Evolutionary conservation across 1,284 basidiomycete species (phyloP), one percentile per base, ranked within the genome.

Genomic region (Ustilago esculenta): DNA sequence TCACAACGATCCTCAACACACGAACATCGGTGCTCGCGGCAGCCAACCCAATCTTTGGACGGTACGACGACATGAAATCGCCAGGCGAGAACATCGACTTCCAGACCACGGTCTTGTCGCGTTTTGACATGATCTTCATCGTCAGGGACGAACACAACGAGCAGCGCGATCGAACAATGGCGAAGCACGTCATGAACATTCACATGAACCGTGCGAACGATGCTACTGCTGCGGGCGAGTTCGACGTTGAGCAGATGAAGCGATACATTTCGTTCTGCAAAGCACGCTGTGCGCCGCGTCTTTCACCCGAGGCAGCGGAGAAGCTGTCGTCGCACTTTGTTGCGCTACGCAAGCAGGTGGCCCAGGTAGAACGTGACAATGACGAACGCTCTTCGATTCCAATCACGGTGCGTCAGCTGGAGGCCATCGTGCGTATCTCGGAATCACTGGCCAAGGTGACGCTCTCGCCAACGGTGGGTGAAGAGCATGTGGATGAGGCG

Each of bases 41-140:
- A 3, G 96, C 96, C 10, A 99, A 99, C 84, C 96, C 96, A 1
- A 94, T 99, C 11, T 98, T 95, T 86, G 96, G 96, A 46, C 87
- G 96, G 54, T 99, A 98, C 81, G 94, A 99, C 81, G 96, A 98
- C 82, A 94, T 93, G 72, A 89, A 93, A 78, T 94, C 91, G 81
- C 94, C 96, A 7, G 95, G 96, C 78, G 96, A 97, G 86, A 97
- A 97, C 81, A 97, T 97, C 60, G 94, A 97, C 82, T 97, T 97
- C 83, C 94, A 98, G 84, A 98, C 96, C 2, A 98, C 96, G 1
- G 97, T 99, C 78, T 83, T 99, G 83, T 97, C 93, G 49, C 90
- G 96, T 65, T 99, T 99, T 83, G 96, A 99, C 81, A 97, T 99
- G 96, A 98, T 99, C 79, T 99, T 98, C 85, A 96, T 99, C 74